phyloP scores from a whole-genome alignment of 257 asterid species.

The Nicotiana paniculata region DNA sequence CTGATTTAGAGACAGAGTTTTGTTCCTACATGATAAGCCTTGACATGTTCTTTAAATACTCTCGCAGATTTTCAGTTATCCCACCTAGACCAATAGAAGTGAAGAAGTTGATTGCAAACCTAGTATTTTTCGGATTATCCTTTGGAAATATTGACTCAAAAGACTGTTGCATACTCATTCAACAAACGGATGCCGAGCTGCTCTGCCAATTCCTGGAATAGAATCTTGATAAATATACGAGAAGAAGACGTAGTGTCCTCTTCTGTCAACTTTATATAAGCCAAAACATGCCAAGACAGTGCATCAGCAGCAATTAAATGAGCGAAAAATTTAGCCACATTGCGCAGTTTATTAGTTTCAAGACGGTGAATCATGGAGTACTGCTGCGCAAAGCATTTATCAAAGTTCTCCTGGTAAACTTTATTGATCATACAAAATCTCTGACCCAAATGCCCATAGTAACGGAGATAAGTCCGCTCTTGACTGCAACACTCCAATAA shows the following conservation, averaged over 20 bases:
- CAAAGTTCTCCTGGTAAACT: neutral
- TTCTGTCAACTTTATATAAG: neutral
- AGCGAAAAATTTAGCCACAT: constrained; percentile 11
- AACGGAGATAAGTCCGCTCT: constrained; percentile 8
- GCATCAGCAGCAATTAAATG: constrained; percentile 8
- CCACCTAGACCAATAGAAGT: constrained; percentile 13
- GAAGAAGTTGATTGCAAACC: constrained; percentile 13
- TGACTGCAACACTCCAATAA: constrained; percentile 14
- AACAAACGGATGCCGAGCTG: constrained; percentile 1
- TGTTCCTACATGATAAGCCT: neutral
- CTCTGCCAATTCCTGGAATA: constrained; percentile 7
- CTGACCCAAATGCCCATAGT: constrained; percentile 11
- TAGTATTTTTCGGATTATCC: constrained; percentile 2
- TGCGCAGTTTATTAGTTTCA: constrained; percentile 3
- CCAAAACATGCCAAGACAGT: constrained; percentile 11
- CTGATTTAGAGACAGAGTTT: neutral
- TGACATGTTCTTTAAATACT: neutral
- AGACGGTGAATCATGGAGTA: constrained; percentile 9
- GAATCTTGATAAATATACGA: constrained; percentile 10
- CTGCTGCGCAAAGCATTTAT: neutral
- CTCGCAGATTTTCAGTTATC: constrained; percentile 7
- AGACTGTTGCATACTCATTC: constrained; percentile 4
- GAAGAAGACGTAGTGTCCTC: constrained; percentile 13
- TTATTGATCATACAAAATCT: constrained; percentile 4
- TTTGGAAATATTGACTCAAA: neutral